Evolutionary conservation across 345 rosid species (phyloP).

Genomic region (Euclidium syriacum): DNA sequence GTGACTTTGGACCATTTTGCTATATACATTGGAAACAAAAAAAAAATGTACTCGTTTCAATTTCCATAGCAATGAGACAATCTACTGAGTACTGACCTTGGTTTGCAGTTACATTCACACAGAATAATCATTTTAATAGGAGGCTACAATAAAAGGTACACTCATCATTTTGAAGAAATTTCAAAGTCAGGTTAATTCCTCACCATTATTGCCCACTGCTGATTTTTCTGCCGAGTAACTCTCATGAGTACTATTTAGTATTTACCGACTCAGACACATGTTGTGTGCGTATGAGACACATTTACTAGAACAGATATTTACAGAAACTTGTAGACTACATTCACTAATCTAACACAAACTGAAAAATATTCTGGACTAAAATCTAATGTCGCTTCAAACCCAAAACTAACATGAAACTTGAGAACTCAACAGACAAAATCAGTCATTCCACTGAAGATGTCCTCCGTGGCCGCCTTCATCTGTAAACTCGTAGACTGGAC

Average conservation of each 20-base stretch:
- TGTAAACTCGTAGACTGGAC: conserved; percentile 71
- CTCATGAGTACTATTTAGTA: no score
- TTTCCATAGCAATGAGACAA: no score
- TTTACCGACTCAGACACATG: no score
- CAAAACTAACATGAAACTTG: not conserved
- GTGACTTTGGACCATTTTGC: no score
- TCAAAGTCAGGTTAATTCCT: not conserved
- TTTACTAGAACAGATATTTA: not conserved
- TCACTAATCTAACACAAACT: not conserved
- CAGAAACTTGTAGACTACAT: not conserved
- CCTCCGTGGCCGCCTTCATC: conserved; percentile 79
- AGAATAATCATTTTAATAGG: not conserved
- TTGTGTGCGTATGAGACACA: not conserved
- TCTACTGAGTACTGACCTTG: no score
- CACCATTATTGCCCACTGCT: not conserved
- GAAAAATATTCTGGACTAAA: not conserved
- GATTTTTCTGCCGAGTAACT: not conserved
- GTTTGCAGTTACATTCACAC: no score
- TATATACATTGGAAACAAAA: no score
- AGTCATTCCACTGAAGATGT: conserved; percentile 71
- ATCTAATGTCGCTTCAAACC: not conserved
- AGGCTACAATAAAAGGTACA: not conserved
- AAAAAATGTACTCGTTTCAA: no score
- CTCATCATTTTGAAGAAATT: no score
- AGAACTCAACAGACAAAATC: conserved; percentile 41